Evolutionary conservation across 495 filamentous ascomycete genomes (phyloP), one percentile per base, ranked within the genome.

Genomic region (Bacidia gigantensis): DNA sequence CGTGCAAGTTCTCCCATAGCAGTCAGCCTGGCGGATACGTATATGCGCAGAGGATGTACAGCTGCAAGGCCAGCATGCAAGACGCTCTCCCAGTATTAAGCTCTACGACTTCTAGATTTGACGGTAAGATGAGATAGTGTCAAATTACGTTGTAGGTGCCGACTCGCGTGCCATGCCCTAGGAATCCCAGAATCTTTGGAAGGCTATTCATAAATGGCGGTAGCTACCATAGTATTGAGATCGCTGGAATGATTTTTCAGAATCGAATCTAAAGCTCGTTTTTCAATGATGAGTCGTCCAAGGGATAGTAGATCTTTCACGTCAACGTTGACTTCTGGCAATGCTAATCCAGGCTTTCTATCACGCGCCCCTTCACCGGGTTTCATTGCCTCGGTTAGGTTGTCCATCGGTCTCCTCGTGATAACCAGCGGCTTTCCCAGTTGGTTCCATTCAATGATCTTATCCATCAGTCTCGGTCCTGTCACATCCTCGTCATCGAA

Each of bases 241-340:
- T 95, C 89, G 61, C 76, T 82, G 69, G 83, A 80, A 67, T 95
- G 90, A 45, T 72, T 66, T 59, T 70, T 66, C 64, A 95, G 71
- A 59, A 97, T 81, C 64, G 73, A 69, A 65, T 82, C 76, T 67
- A 98, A 70, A 41, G 88, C 90, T 52, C 67, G 66, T 68, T 81
- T 81, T 76, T 98, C 92, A 59, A 98, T 83, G 48, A 96, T 79
- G 58, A 96, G 69, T 53, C 87, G 76, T 40, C 84, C 84, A 39
- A 84, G 78, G 71, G 92, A 85, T 62, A 98, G 62, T 53, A 96
- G 66, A 67, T 95, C 83, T 75, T 95, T 96, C 39, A 96, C 88
- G 74, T 96, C 90, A 39, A 96, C 83, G 57, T 95, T 86, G 12
- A 65, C 66, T 52, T 78, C 69, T 56, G 75, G 72, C 64, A 85